A percentile compares a stretch with the other conserved stretches of the same genome.
Evolutionary conservation across 331 rosid genomes (phyloP).

Genomic region (Pyracantha coccinea): DNA sequence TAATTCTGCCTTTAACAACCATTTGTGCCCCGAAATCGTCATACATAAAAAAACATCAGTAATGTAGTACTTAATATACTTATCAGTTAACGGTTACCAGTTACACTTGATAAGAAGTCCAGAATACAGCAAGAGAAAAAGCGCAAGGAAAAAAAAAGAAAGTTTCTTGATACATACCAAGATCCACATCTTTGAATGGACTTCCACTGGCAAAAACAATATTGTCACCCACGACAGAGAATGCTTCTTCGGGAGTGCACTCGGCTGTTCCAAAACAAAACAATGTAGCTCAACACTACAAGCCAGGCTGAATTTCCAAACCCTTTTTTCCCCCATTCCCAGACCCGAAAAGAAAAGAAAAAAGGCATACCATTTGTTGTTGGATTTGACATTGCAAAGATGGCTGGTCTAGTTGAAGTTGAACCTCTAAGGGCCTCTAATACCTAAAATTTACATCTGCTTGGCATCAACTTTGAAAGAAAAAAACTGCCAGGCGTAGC

Average conservation of each 20-base stretch:
- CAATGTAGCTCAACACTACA: neutral
- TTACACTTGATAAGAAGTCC: neutral
- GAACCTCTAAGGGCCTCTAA: slow-evolving; percentile 86
- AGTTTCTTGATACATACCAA: slow-evolving; percentile 46
- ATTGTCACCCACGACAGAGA: slow-evolving; percentile 81
- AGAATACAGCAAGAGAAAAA: neutral
- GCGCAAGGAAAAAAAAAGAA: neutral
- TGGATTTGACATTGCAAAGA: slow-evolving; percentile 99
- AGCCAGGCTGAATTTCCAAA: neutral
- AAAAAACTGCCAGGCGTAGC: neutral
- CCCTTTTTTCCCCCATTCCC: neutral
- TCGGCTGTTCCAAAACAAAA: slow-evolving; percentile 55
- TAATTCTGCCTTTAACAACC: neutral
- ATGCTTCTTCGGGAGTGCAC: slow-evolving; percentile 95
- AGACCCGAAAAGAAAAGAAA: neutral
- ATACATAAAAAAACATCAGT: neutral
- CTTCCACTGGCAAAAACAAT: slow-evolving; percentile 98
- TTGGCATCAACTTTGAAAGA: slow-evolving; percentile 16
- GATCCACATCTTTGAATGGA: slow-evolving; percentile 83
- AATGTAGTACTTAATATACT: neutral
- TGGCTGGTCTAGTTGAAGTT: slow-evolving; percentile 93
- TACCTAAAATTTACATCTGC: slow-evolving; percentile 41
- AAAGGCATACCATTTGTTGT: slow-evolving; percentile 66
- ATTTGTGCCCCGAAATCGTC: neutral
- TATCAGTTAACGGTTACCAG: neutral